Conservation (phyloP, 2,329 filamentous ascomycete species). For the Hypoxylon sp. region DNA sequence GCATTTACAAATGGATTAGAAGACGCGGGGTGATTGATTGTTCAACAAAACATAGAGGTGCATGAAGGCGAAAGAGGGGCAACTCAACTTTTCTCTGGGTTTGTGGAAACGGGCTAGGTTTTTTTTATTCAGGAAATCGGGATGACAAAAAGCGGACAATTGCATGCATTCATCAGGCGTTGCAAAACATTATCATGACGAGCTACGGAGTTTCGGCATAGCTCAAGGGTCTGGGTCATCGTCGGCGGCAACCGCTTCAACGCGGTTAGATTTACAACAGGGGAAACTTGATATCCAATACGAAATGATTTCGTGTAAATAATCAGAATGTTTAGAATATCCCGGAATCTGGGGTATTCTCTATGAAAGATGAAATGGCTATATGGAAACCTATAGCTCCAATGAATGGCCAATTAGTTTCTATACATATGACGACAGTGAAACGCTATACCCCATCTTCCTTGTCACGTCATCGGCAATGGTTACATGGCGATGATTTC, state of each 20-base stretch:
- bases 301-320: constrained; percentile 30
- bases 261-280: constrained; percentile 47
- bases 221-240: constrained; percentile 40
- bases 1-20: constrained; percentile 21
- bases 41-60: constrained; percentile 47
- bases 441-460: not conserved
- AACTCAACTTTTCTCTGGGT: constrained; percentile 47
- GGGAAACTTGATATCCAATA: constrained; percentile 29
- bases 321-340: constrained; percentile 17
- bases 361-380: constrained; percentile 20
- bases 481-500: too few species aligned
- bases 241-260: constrained; percentile 52
- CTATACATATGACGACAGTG: constrained; percentile 5
- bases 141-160: constrained; percentile 39
- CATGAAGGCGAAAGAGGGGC: constrained; percentile 40
- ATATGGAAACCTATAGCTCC: constrained; percentile 3
- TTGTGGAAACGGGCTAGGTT: constrained; percentile 36
- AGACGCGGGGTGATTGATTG: constrained; percentile 34
- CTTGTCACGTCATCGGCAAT: constrained; percentile 14
- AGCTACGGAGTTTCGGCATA: constrained; percentile 42
- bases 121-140: constrained; percentile 37
- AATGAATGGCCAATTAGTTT: constrained; percentile 3
- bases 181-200: constrained; percentile 44
- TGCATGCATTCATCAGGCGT: constrained; percentile 49
- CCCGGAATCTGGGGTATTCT: constrained; percentile 7